A percentile compares a stretch with the other conserved stretches of the same genome.
Evolutionary conservation across 2,329 filamentous ascomycete genomes (phyloP).

Genomic region (Colletotrichum phormii): DNA sequence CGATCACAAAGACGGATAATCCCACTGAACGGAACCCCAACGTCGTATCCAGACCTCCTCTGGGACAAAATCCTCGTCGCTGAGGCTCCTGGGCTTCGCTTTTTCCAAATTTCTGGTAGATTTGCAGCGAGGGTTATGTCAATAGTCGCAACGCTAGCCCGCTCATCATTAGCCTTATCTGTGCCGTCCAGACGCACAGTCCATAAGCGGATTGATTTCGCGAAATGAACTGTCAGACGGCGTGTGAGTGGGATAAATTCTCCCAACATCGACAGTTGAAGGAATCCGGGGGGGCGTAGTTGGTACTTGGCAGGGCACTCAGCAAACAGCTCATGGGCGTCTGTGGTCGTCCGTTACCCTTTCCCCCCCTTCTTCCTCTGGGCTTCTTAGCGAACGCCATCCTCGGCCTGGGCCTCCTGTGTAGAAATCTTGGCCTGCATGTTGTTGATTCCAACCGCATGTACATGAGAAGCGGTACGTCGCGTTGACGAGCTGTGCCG

Average conservation of each 20-base stretch:
- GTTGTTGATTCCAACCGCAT: constrained; percentile 13
- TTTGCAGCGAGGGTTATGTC: constrained; percentile 5
- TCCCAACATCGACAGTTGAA: neutral
- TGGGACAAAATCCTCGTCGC: neutral
- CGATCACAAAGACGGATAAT: constrained; percentile 21
- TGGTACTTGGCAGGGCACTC: neutral
- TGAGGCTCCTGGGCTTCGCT: neutral
- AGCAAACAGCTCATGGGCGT: constrained; percentile 9
- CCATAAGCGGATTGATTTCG: neutral
- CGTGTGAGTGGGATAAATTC: neutral
- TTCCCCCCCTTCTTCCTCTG: neutral
- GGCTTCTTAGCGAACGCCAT: constrained; percentile 11
- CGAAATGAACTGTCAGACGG: constrained; percentile 11
- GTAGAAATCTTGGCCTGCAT: constrained; percentile 32
- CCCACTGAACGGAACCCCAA: neutral
- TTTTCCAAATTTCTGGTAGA: constrained; percentile 7
- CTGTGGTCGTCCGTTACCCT: neutral
- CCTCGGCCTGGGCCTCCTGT: constrained; percentile 23
- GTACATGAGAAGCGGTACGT: constrained; percentile 2
- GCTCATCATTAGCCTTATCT: constrained; percentile 16
- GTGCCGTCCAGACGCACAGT: neutral
- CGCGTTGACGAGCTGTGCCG: neutral
- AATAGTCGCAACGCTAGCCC: constrained; percentile 21
- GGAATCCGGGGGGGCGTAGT: neutral
- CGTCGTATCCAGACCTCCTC: constrained; percentile 6